A percentile compares a stretch with the other conserved stretches of the same genome.
These are phyloP conservation scores for Linaria vulgaris DNA, from an alignment of 257 asterid species.

Conservation along the genomic window DNA sequence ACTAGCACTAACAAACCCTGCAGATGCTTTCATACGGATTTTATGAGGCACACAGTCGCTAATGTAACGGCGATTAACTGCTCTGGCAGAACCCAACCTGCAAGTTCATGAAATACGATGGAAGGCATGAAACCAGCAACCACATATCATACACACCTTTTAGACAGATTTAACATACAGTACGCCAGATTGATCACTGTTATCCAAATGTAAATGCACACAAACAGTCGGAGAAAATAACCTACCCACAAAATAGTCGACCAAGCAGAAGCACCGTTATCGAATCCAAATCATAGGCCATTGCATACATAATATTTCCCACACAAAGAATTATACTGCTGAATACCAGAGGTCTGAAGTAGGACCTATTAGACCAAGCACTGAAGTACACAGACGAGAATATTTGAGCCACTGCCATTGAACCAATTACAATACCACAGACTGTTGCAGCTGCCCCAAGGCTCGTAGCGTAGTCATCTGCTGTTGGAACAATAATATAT, in stretches of 20 bases:
- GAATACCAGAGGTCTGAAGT: slow-evolving; percentile 82
- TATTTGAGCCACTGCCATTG: slow-evolving; percentile 98
- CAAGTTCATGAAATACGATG: slow-evolving; percentile 29
- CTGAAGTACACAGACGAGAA: slow-evolving; percentile 98
- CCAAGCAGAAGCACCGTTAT: slow-evolving; percentile 72
- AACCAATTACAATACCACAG: slow-evolving; percentile 91
- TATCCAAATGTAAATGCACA: slow-evolving; percentile 11
- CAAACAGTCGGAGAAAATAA: slow-evolving; percentile 23
- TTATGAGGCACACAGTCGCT: slow-evolving; percentile 96
- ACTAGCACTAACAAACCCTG: slow-evolving; percentile 98
- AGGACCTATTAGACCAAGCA: slow-evolving; percentile 97
- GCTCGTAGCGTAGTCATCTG: slow-evolving; percentile 95
- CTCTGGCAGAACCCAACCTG: slow-evolving; percentile 98
- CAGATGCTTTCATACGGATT: slow-evolving; percentile 94
- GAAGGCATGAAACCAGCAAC: not conserved
- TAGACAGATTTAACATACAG: not conserved
- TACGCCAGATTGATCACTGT: slow-evolving; percentile 9
- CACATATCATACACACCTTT: not conserved
- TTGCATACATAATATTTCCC: slow-evolving; percentile 80
- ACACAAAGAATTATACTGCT: slow-evolving; percentile 79
- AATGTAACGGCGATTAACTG: slow-evolving; percentile 92
- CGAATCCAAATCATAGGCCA: slow-evolving; percentile 86
- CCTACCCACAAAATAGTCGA: slow-evolving; percentile 87
- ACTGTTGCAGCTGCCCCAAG: slow-evolving; percentile 99
- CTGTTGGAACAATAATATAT: slow-evolving; percentile 95